These are phyloP conservation scores for Nymphaea thermarum DNA, from an alignment of 164 flowering plant species.

Conservation along the genomic window DNA sequence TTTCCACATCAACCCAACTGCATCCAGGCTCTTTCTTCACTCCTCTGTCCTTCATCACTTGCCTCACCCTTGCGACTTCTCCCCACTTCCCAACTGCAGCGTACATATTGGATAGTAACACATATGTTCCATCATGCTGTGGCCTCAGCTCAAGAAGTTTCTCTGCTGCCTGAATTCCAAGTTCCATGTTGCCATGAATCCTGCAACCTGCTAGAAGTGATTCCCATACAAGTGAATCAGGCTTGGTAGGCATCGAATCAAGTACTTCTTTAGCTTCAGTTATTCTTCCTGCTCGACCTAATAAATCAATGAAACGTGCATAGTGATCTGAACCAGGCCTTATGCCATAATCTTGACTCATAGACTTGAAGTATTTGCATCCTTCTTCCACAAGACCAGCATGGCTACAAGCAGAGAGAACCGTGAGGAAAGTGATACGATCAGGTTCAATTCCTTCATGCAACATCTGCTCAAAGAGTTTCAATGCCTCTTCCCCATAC, in stretches of 20 bases:
- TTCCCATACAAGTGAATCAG: conserved; percentile 65
- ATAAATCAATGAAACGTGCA: conserved; percentile 63
- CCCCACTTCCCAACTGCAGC: conserved; percentile 46
- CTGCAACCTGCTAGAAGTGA: conserved; percentile 71
- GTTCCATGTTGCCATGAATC: conserved; percentile 51
- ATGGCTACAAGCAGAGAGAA: conserved; percentile 78
- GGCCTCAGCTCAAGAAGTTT: conserved; percentile 48
- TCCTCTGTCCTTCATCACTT: conserved; percentile 62
- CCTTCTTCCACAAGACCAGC: conserved; percentile 65
- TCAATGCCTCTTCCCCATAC: conserved; percentile 42
- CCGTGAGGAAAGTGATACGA: conserved; percentile 56
- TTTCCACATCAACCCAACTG: conserved; percentile 78
- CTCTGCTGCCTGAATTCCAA: conserved; percentile 60
- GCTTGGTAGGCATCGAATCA: conserved; percentile 44
- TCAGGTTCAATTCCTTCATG: conserved; percentile 47
- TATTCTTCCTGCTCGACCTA: conserved; percentile 64
- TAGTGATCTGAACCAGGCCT: conserved; percentile 71
- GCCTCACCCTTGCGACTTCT: conserved; percentile 53
- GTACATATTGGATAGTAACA: conserved; percentile 57
- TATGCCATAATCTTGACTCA: conserved; percentile 37
- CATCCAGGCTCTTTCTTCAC: conserved; percentile 90
- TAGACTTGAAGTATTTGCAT: conserved; percentile 38
- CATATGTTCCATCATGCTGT: conserved; percentile 61
- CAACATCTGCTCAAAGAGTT: conserved; percentile 54
- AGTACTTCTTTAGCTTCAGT: conserved; percentile 51